Base-by-base conservation (phyloP, 129 eudicot species). In the Pittosporum tobira region DNA sequence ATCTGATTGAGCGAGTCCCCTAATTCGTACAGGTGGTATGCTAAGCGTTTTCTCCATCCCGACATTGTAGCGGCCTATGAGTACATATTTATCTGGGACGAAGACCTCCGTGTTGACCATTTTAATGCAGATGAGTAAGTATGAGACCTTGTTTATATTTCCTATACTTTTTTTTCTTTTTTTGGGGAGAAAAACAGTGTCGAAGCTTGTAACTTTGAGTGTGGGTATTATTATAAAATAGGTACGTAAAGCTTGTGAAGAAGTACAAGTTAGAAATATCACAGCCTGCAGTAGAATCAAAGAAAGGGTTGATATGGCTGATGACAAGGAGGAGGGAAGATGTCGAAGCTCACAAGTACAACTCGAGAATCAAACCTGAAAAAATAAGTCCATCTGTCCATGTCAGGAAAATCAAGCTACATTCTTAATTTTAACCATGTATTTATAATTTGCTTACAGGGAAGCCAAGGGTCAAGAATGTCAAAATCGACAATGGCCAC, bases 61-160 rank as follows among this genome's bases (percentile, higher is more conserved):
- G 73, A 79, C 51, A 72, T 79, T 13, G 65, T 79, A 72, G 81
- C 78, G 16, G 52, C 71, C 2, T 79, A 75, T 62, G 85, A 79
- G 21, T 79, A 75, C 63, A 62, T 79, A 47, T 79, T 79, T 48
- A 73, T 79, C 23, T 79, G 85, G 85, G 85, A 79, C 42, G 85
- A 79, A 64, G 85, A 79, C 75, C 77, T 79, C 42, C 78, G 85
- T 40, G 78, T 79, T 54, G 81, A 79, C 56, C 72, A 79, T 26
- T 79, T 79, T 16, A 66, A 79, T 53, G 72, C 81, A 9, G 73
- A 73, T 65, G 73, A 73, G 84, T 79, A 51, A 48, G 66, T 52
- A n/a, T n/a, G n/a, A n/a, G n/a, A n/a, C n/a, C n/a, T n/a, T n/a
- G n/a, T n/a, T n/a, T n/a, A n/a, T n/a, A n/a, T n/a, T n/a, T n/a